Conservation (phyloP, 495 filamentous ascomycete genomes). For the Penicillium cataractarum region DNA sequence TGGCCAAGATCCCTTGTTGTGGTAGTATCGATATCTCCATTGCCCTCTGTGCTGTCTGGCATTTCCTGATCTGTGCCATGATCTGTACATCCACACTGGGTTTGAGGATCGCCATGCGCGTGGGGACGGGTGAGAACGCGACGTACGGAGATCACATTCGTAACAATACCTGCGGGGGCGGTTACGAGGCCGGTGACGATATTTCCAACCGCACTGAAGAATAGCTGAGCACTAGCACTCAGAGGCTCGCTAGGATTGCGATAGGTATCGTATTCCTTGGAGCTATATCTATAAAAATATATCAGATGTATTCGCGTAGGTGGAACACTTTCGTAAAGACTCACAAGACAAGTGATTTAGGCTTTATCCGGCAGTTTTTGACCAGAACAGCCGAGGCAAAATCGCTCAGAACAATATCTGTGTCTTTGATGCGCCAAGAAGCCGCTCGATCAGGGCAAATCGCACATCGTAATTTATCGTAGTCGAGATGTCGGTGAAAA, state of each 20-base stretch:
- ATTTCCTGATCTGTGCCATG: no score
- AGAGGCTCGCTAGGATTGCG: neutral
- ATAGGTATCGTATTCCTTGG: neutral
- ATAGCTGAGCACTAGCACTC: neutral
- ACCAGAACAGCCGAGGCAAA: neutral
- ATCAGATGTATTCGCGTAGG: neutral
- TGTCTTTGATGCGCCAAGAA: neutral
- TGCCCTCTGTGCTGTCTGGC: no score
- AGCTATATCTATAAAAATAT: neutral
- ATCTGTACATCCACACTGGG: no score
- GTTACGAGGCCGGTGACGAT: neutral
- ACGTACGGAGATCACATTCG: no score
- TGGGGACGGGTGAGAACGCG: no score
- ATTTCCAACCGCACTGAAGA: neutral
- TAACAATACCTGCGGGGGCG: no score
- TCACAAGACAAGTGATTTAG: neutral
- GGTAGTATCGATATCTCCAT: no score
- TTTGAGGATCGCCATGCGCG: no score
- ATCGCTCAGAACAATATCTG: neutral
- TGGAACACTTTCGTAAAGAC: neutral
- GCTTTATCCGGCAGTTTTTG: neutral
- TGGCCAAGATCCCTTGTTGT: no score
- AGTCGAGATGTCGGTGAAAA: neutral
- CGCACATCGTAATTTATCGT: neutral
- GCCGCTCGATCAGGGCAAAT: neutral